phyloP scores from a whole-genome alignment of 352 stramenopile species.

The Phytophthora cryptogea region DNA sequence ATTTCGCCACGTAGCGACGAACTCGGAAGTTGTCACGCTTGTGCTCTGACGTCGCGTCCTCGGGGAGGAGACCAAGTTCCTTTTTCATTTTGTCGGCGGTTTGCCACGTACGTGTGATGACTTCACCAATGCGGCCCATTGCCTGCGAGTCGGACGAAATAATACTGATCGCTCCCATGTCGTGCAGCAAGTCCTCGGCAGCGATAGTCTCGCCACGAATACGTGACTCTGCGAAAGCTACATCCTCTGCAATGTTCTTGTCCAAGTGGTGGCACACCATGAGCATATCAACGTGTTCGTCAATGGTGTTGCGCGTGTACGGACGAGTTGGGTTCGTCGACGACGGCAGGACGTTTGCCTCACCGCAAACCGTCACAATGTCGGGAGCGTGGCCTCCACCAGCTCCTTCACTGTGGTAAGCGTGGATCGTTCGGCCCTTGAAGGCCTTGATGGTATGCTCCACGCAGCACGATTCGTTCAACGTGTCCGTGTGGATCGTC shows the following conservation, averaged over 20 bases:
- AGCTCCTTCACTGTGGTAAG: slow-evolving; percentile 95
- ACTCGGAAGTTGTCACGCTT: slow-evolving; percentile 95
- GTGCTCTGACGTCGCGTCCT: slow-evolving; percentile 71
- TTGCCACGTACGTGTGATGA: slow-evolving; percentile 97
- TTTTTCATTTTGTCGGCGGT: slow-evolving; percentile 99
- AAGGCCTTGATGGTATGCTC: slow-evolving; percentile 96
- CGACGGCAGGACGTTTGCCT: slow-evolving; percentile 94
- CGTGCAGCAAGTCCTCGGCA: slow-evolving; percentile 97
- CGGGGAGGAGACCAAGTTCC: slow-evolving; percentile 85
- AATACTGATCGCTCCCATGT: slow-evolving; percentile 97
- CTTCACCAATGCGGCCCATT: slow-evolving; percentile 97
- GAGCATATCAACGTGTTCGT: slow-evolving; percentile 99
- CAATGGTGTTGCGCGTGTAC: slow-evolving; percentile 97
- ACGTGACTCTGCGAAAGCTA: slow-evolving; percentile 97
- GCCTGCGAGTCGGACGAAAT: slow-evolving; percentile 97
- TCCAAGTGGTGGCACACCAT: slow-evolving; percentile 99
- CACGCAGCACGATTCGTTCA: slow-evolving; percentile 97
- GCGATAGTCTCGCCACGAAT: slow-evolving; percentile 98
- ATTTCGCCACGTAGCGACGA: slow-evolving; percentile 96
- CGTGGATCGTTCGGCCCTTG: slow-evolving; percentile 96
- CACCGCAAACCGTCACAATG: slow-evolving; percentile 96
- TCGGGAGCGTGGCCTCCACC: slow-evolving; percentile 95
- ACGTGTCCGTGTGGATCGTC: slow-evolving; percentile 98
- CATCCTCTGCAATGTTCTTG: slow-evolving; percentile 95
- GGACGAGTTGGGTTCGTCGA: slow-evolving; percentile 97